Percentiles rank a stretch among this genome's conserved stretches.
phyloP scores from a whole-genome alignment of 352 stramenopile species.

The Phytopythium boreale region DNA sequence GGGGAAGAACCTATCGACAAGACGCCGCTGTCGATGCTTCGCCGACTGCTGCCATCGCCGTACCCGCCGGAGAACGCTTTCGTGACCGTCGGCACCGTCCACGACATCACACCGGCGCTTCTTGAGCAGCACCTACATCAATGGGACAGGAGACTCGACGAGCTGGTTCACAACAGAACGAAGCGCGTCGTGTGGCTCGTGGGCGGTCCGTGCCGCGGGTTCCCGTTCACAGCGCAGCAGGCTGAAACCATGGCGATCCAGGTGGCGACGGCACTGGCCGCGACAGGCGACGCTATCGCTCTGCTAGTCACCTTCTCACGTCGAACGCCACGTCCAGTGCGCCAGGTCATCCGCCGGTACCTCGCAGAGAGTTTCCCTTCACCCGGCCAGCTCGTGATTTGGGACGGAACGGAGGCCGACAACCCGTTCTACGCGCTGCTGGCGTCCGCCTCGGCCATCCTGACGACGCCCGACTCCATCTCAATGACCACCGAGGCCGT shows the following conservation, averaged over 20 bases:
- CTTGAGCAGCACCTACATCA: conserved; percentile 22
- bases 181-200: conserved; percentile 49
- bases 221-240: conserved; percentile 36
- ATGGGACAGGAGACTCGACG: conserved; percentile 20
- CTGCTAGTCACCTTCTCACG: conserved; percentile 73
- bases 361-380: conserved; percentile 15
- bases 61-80: conserved; percentile 23
- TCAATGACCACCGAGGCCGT: conserved; percentile 83
- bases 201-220: conserved; percentile 64
- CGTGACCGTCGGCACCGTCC: conserved; percentile 54
- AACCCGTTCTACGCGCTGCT: conserved; percentile 73
- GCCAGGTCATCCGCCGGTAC: conserved; percentile 26
- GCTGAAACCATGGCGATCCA: conserved; percentile 37
- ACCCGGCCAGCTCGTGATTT: conserved; percentile 42
- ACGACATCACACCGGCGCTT: conserved; percentile 25
- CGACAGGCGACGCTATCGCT: conserved; percentile 13
- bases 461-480: conserved; percentile 76
- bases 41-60: background rate
- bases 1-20: background rate
- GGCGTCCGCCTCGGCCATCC: conserved; percentile 38
- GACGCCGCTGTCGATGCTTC: too few relatives aligned
- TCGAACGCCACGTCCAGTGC: conserved; percentile 44
- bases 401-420: conserved; percentile 33
- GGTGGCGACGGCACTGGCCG: conserved; percentile 23
- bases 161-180: conserved; percentile 18